Evolutionary conservation across 495 filamentous ascomycete genomes (phyloP), one percentile per base, ranked within the genome.

Genomic region (Podospora sp.): DNA sequence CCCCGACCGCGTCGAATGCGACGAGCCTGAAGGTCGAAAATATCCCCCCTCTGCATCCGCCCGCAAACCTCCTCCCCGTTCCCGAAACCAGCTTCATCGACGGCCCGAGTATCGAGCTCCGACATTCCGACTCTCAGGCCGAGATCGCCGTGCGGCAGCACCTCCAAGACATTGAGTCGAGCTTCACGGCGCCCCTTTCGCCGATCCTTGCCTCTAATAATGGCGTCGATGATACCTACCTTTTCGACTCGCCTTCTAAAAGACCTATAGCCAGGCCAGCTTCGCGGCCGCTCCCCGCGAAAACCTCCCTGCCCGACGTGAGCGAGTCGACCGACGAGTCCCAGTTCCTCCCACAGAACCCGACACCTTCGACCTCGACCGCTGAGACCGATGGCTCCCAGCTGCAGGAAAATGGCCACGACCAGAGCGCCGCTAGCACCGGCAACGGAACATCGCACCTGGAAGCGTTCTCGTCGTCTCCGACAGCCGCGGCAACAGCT

Each of bases 131-230:
- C 55, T 80, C 82, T 2, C 66, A 83, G 36, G 79, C 80, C 63
- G 82, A 84, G 56, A 76, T 77, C n/a, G 76, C 76, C 36, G 78
- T 82, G 16, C 77, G 77, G 33, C 78, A 79, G 63, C 90, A 91
- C 74, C 74, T 96, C 65, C 89, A 91, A 80, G 93, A 96, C 73
- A 86, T 95, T 66, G 93, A 97, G 75, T 96, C 92, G 8, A 96
- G 91, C 72, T 96, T 96, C 69, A 61, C 93, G 49, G 83, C 84
- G 26, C 84, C 85, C 55, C 70, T 81, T 56, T 86, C 85, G 52
- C 85, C 81, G 27, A 78, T 81, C 40, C 76, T 76, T 14, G 71
- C 77, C 22, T 75, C 71, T 52, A 78, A 71, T 60, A 81, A 81
- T 26, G 78, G 79, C 50, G 67, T 82, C 59, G 88, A 91, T 74